phyloP scores from a whole-genome alignment of 495 filamentous ascomycete species.

The Peziza echinospora region DNA sequence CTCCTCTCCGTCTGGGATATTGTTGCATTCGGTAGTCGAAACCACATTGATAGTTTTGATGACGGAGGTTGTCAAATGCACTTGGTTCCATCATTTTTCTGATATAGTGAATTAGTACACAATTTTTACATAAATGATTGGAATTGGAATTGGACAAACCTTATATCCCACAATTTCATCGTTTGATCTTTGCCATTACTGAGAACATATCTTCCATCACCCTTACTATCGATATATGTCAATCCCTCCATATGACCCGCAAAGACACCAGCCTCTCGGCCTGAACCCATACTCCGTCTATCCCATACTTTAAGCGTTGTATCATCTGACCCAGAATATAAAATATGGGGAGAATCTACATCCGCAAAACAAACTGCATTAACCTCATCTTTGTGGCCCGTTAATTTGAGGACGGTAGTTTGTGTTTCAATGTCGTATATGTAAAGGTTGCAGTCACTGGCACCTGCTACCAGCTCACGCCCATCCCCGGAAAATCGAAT shows the following conservation, averaged over 20 bases:
- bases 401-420: slow-evolving; percentile 47
- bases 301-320: slow-evolving; percentile 93
- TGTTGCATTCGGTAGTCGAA: slow-evolving; percentile 73
- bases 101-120: no score
- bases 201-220: slow-evolving; percentile 82
- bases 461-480: slow-evolving; percentile 74
- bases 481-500: slow-evolving; percentile 87
- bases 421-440: slow-evolving; percentile 85
- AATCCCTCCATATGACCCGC: slow-evolving; percentile 84
- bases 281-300: slow-evolving; percentile 67
- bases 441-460: slow-evolving; percentile 52
- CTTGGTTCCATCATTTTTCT: slow-evolving; percentile 27
- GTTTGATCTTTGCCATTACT: slow-evolving; percentile 91
- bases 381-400: slow-evolving; percentile 68
- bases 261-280: slow-evolving; percentile 75
- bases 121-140: no score
- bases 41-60: slow-evolving; percentile 34
- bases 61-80: slow-evolving; percentile 48
- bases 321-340: slow-evolving; percentile 94
- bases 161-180: slow-evolving; percentile 93
- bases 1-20: slow-evolving; percentile 31
- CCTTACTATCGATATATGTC: slow-evolving; percentile 91
- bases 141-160: slow-evolving; percentile 29
- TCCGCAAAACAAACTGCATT: slow-evolving; percentile 96
- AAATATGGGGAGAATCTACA: slow-evolving; percentile 67